phyloP scores from a whole-genome alignment of 1,139 yeast species.

The Debaryomyces sp. region DNA sequence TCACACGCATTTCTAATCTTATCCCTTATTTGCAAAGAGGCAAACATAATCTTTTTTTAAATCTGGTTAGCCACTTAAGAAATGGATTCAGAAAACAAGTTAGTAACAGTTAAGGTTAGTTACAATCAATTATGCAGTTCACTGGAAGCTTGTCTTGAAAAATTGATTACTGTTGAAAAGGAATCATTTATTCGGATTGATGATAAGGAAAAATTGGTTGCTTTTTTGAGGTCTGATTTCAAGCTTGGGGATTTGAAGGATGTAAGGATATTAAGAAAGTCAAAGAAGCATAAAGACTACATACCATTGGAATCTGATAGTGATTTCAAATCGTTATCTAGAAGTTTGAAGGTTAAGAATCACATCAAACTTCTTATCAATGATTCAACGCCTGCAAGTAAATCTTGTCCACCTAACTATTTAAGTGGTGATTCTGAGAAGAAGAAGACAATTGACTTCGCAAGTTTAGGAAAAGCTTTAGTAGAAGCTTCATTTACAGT shows the following conservation, averaged over 20 bases:
- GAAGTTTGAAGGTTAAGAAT: slow-evolving; percentile 51
- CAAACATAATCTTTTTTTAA: slow-evolving; percentile 2
- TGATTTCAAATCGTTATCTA: slow-evolving; percentile 48
- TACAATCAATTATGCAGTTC: slow-evolving; percentile 10
- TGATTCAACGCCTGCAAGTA: slow-evolving; percentile 17
- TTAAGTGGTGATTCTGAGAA: slow-evolving; percentile 6
- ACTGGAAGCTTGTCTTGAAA: slow-evolving; percentile 12
- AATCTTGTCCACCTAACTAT: neutral
- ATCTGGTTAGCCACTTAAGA: neutral
- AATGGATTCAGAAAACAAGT: slow-evolving; percentile 9
- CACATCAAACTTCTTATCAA: slow-evolving; percentile 33
- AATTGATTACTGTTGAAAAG: slow-evolving; percentile 14
- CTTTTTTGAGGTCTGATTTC: slow-evolving; percentile 13
- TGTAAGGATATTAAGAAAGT: slow-evolving; percentile 32
- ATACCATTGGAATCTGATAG: slow-evolving; percentile 39
- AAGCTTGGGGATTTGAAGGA: slow-evolving; percentile 9
- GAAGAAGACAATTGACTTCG: slow-evolving; percentile 21
- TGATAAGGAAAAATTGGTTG: slow-evolving; percentile 19
- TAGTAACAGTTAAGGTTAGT: slow-evolving; percentile 16
- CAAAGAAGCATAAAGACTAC: slow-evolving; percentile 46
- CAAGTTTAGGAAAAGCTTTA: slow-evolving; percentile 26
- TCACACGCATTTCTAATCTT: slow-evolving; percentile 4
- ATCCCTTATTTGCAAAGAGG: slow-evolving; percentile 1
- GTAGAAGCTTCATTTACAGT: slow-evolving; percentile 26
- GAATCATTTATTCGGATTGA: slow-evolving; percentile 15